A percentile compares a stretch with the other conserved stretches of the same genome.
Conservation (phyloP, 176 grass and related monocot genomes). For the Zizania latifolia region DNA sequence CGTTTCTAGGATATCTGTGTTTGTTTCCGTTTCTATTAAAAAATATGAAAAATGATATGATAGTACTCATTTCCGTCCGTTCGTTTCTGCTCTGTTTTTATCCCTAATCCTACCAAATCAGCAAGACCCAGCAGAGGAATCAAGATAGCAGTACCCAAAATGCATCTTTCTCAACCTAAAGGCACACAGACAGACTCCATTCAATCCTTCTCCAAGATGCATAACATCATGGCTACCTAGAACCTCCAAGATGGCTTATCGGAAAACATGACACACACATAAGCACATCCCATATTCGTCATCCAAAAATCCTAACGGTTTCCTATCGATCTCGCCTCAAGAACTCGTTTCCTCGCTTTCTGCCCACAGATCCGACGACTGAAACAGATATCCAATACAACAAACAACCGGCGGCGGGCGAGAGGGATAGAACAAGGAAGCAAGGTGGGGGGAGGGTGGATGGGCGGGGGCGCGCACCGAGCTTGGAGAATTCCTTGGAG, state of each 20-base stretch:
- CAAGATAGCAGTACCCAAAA: not conserved
- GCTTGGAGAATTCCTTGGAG: conserved; percentile 94
- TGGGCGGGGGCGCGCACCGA: conserved; percentile 44
- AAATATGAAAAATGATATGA: too few relatives aligned
- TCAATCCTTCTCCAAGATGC: not conserved
- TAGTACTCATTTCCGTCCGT: too few relatives aligned
- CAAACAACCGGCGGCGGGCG: not conserved
- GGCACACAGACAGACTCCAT: not conserved
- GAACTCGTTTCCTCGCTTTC: not conserved
- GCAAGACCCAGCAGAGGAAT: too few relatives aligned
- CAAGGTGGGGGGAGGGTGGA: not conserved
- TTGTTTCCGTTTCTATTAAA: too few relatives aligned
- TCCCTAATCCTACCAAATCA: too few relatives aligned
- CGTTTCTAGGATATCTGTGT: too few relatives aligned
- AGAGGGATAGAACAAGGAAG: not conserved
- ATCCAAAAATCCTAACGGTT: conserved; percentile 5
- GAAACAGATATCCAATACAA: not conserved
- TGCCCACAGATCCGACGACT: conserved; percentile 26
- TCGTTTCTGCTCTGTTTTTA: too few relatives aligned
- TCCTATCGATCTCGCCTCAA: conserved; percentile 16
- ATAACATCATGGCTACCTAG: not conserved
- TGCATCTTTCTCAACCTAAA: not conserved
- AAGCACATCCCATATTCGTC: not conserved
- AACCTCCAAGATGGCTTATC: conserved; percentile 9
- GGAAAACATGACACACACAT: not conserved